Percentiles rank a stretch among this genome's conserved stretches.
phyloP scores from a whole-genome alignment of 441 rosid genomes.

The Raphanus hybrid region DNA sequence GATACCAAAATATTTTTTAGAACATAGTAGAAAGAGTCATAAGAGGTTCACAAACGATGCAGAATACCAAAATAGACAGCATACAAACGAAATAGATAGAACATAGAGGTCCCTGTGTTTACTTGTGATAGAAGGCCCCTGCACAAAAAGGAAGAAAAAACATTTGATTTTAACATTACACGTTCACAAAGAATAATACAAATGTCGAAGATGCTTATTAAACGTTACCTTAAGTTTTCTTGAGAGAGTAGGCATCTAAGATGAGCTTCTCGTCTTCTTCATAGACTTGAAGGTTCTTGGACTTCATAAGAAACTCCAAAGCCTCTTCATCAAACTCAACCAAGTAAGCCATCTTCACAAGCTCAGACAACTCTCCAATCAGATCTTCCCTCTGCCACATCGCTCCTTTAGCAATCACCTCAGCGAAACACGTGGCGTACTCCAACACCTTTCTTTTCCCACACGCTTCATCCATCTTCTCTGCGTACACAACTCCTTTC shows the following conservation, averaged over 20 bases:
- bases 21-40: neutral
- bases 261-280: slow-evolving; percentile 65
- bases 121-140: neutral
- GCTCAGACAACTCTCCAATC: slow-evolving; percentile 51
- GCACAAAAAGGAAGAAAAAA: neutral
- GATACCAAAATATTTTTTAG: slow-evolving; percentile 1
- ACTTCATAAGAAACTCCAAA: slow-evolving; percentile 62
- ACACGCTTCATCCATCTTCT: slow-evolving; percentile 47
- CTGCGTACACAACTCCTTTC: slow-evolving; percentile 49
- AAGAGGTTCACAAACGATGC: slow-evolving; percentile 2
- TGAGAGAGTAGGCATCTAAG: slow-evolving; percentile 29
- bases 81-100: neutral
- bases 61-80: neutral
- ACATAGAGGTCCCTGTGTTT: neutral
- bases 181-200: neutral
- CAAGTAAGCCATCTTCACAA: slow-evolving; percentile 64
- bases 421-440: slow-evolving; percentile 59
- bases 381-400: slow-evolving; percentile 67
- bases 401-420: slow-evolving; percentile 62
- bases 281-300: slow-evolving; percentile 60
- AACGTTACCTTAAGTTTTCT: slow-evolving; percentile 30
- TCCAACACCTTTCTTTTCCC: slow-evolving; percentile 51
- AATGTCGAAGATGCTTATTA: neutral
- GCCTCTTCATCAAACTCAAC: slow-evolving; percentile 65
- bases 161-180: neutral